Conservation (phyloP, 2,329 filamentous ascomycete species). For the Ophiocordyceps camponoti-leonardi region DNA sequence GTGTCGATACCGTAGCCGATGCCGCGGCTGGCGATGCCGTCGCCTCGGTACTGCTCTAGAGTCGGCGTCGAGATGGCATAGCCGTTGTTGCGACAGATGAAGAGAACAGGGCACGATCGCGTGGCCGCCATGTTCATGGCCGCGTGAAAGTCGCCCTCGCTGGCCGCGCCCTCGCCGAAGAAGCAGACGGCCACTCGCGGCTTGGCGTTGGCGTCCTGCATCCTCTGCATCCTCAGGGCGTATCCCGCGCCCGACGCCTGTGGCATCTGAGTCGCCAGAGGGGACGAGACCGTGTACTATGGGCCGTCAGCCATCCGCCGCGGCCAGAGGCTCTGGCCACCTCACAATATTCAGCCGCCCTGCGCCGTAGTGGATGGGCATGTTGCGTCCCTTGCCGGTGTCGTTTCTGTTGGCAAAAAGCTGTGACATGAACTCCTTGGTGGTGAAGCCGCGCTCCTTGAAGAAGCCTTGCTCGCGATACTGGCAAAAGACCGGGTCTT, state of each 20-base stretch:
- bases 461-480: slow-evolving; percentile 91
- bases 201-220: slow-evolving; percentile 50
- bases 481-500: slow-evolving; percentile 85
- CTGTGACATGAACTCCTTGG: slow-evolving; percentile 88
- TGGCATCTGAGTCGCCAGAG: slow-evolving; percentile 75
- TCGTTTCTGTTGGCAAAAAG: slow-evolving; percentile 80
- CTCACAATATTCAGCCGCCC: slow-evolving; percentile 65
- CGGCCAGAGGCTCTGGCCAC: slow-evolving; percentile 3
- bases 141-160: slow-evolving; percentile 83
- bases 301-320: neutral
- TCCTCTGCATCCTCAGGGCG: slow-evolving; percentile 64
- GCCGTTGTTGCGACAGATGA: slow-evolving; percentile 85
- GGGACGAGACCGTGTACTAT: slow-evolving; percentile 67
- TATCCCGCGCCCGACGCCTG: slow-evolving; percentile 80
- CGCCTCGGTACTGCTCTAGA: slow-evolving; percentile 77
- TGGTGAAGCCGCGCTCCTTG: slow-evolving; percentile 69
- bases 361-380: slow-evolving; percentile 94
- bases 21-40: slow-evolving; percentile 75
- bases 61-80: slow-evolving; percentile 85
- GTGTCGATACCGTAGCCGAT: slow-evolving; percentile 91
- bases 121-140: slow-evolving; percentile 85
- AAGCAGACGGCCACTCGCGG: slow-evolving; percentile 63
- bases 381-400: slow-evolving; percentile 67
- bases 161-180: slow-evolving; percentile 82
- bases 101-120: slow-evolving; percentile 70